Base-by-base conservation (phyloP, 2,329 filamentous ascomycete species). In the Boeremia lycopersici region DNA sequence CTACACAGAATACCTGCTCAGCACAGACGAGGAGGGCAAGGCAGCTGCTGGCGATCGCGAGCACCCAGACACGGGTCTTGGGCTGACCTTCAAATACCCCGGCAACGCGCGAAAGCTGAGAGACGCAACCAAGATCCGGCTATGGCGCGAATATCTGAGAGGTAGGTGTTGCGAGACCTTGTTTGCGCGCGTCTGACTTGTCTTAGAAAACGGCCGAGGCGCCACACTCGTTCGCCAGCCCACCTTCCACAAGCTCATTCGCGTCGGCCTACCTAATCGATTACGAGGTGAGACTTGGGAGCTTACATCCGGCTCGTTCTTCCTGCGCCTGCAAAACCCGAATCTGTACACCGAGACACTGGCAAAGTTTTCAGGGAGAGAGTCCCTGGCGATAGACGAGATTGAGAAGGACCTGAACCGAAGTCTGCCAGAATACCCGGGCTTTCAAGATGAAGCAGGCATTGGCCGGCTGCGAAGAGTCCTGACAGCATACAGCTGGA, bases 361-460 rank as follows among this genome's bases (percentile, higher is more conserved):
- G 39, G 81, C 85, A 46, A 93, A 95, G 70, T 93, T 89, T 65
- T 85, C 89, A 6, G 95, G 95, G 7, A 85, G 89, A 70, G 90
- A 96, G 63, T 98, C 93, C 10, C 83, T 99, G 57, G 95, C 95
- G 39, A 98, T 98, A 65, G 95, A 99, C 73, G 95, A 99, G 80
- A 99, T 99, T 62, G 95, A 99, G 73, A 99, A 99, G 76, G 95
- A 99, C 72, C 79, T 99, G 44, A 99, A 99, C 75, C 87, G 95
- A 63, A 97, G 93, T 81, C 79, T 99, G 63, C 95, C 95, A 1
- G 95, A 99, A 76, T 99, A 99, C 73, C 91, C 95, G 15, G 95
- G 95, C 0, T 99, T 97, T 71, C 95, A 99, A 77, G 96, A 89
- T 69, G 90, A 96, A 73, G 93, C 97, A 69, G 95, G 95, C 13